Evolutionary conservation across 352 stramenopile species (phyloP).

Genomic region (Phytopythium ostracodes): DNA sequence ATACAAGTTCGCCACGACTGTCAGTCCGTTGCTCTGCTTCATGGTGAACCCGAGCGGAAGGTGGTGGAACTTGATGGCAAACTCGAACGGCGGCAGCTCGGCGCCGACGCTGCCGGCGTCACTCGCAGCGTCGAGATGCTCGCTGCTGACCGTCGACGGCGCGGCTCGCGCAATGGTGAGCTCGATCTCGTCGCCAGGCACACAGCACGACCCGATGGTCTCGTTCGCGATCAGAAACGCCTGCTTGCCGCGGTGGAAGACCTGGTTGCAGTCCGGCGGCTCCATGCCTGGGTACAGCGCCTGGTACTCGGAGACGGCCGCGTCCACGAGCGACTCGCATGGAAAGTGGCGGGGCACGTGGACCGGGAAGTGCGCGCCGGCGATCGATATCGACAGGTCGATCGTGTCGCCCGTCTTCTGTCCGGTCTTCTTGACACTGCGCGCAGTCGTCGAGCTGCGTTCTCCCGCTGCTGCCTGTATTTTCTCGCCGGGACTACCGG

Average conservation of each 20-base stretch:
- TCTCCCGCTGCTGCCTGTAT: neutral
- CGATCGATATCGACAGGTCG: slow-evolving; percentile 37
- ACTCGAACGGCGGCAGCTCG: slow-evolving; percentile 34
- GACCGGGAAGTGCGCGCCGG: slow-evolving; percentile 53
- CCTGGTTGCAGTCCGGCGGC: slow-evolving; percentile 70
- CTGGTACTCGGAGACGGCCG: slow-evolving; percentile 63
- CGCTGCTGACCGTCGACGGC: slow-evolving; percentile 19
- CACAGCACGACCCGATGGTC: slow-evolving; percentile 45
- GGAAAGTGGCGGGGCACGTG: slow-evolving; percentile 56
- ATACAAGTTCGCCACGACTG: slow-evolving; percentile 83
- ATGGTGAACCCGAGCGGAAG: slow-evolving; percentile 84
- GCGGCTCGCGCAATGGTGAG: slow-evolving; percentile 32
- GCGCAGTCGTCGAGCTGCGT: neutral
- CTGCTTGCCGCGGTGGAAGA: slow-evolving; percentile 63
- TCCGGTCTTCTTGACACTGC: neutral
- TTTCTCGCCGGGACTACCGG: neutral
- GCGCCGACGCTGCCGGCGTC: slow-evolving; percentile 15
- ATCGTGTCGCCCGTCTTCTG: slow-evolving; percentile 20
- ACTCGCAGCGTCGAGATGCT: slow-evolving; percentile 16
- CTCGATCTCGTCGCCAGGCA: slow-evolving; percentile 59
- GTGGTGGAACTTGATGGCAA: slow-evolving; percentile 79
- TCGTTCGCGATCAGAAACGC: slow-evolving; percentile 46
- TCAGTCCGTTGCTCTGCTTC: slow-evolving; percentile 61
- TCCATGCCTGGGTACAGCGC: slow-evolving; percentile 50
- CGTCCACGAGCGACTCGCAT: slow-evolving; percentile 62